These are phyloP conservation scores for Trichoderma asperelloides DNA, from an alignment of 495 filamentous ascomycete species.

Conservation along the genomic window DNA sequence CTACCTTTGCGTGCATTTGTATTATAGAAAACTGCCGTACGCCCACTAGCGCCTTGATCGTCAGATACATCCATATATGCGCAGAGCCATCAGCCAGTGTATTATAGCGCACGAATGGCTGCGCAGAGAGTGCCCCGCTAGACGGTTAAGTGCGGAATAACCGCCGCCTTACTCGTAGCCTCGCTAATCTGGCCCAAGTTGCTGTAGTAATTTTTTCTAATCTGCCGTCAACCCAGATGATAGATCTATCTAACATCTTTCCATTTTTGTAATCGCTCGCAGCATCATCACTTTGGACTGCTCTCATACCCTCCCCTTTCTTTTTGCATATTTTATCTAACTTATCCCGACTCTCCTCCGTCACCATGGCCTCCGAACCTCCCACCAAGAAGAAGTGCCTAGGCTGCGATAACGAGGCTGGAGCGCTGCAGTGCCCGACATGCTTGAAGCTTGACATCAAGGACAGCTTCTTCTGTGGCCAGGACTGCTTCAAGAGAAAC, in stretches of 20 bases:
- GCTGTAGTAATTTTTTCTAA: background rate
- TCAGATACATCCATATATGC: too few relatives aligned
- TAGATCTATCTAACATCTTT: background rate
- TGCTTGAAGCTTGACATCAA: constrained; percentile 79
- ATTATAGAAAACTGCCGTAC: too few relatives aligned
- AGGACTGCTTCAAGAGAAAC: constrained; percentile 97
- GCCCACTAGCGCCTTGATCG: too few relatives aligned
- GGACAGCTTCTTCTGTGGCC: constrained; percentile 93
- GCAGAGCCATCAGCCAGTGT: too few relatives aligned
- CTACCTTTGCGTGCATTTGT: too few relatives aligned
- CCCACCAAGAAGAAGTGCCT: constrained; percentile 60
- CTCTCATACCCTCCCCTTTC: background rate
- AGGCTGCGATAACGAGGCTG: constrained; percentile 78
- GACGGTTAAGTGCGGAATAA: too few relatives aligned
- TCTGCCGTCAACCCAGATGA: background rate
- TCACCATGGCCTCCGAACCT: constrained; percentile 37
- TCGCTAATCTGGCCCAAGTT: too few relatives aligned
- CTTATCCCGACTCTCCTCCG: too few relatives aligned
- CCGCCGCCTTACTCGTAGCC: too few relatives aligned
- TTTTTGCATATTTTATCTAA: background rate
- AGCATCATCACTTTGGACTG: background rate
- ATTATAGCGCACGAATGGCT: too few relatives aligned
- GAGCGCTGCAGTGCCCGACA: constrained; percentile 83
- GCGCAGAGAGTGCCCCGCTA: too few relatives aligned
- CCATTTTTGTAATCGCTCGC: background rate